Base-by-base conservation (phyloP, 108 stramenopile species). In the Nannochloropsis gaditana region DNA sequence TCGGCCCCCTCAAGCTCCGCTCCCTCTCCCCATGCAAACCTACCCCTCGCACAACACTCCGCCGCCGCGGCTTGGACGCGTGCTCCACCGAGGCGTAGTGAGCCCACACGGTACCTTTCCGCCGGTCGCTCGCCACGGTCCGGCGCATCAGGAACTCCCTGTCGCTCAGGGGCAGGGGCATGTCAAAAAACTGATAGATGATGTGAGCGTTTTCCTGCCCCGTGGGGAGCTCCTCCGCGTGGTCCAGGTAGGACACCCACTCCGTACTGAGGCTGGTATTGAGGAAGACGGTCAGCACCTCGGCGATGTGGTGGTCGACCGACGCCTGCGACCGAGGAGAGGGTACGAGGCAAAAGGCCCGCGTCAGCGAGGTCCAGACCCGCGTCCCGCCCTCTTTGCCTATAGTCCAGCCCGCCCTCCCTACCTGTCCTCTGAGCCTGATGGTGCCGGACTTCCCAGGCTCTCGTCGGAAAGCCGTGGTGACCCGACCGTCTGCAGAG, bases 91-190 rank as follows among this genome's bases (percentile, higher is more conserved):
- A n/a, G 19, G 19, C n/a, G 6, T 73, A 73, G 19, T 73, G 15
- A n/a, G 59, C 59, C 59, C 15, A 15, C 5, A 73, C 59, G 19
- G 59, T 73, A 2, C n/a, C n/a, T n/a, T n/a, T 15, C 0, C n/a
- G 15, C 6, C 59, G 59, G 59, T 73, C 59, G 59, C 59, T 73
- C 59, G 2, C 59, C 59, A 73, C 59, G 19, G 19, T 3, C 59
- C 59, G 59, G 19, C n/a, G 19, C 4, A 73, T n/a, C 59, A 73
- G n/a, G 6, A 73, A 73, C n/a, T 73, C 59, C 59, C 59, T 1
- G n/a, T 73, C 59, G 59, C 59, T 73, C 59, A 73, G n/a, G 5
- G 59, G 59, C 6, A 73, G n/a, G 59, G 59, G 59, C 59, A 73
- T 73, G 6, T 73, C 59, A 73, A 73, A 73, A 73, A 73, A 73